These are phyloP conservation scores for Leptosphaerulina australis DNA, from an alignment of 2,329 filamentous ascomycete species.

Conservation along the genomic window DNA sequence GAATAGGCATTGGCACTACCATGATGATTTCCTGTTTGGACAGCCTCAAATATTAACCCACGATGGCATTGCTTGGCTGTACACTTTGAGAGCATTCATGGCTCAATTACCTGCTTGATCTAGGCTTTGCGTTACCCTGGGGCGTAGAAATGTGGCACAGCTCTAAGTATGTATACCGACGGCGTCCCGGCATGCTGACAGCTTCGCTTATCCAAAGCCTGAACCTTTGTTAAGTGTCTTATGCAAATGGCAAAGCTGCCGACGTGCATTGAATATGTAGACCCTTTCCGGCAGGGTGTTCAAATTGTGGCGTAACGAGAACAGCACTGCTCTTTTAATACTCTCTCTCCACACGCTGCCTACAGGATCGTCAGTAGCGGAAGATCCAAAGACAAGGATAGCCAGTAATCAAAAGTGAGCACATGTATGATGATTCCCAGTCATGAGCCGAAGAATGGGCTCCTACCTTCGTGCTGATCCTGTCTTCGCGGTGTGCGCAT, in stretches of 20 bases:
- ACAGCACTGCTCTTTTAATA: constrained; percentile 1
- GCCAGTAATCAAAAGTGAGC: constrained; percentile 1
- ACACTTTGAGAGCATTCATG: no score
- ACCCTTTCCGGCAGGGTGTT: not conserved
- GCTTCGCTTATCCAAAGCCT: not conserved
- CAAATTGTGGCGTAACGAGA: constrained; percentile 11
- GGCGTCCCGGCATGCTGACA: not conserved
- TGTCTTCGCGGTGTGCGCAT: not conserved
- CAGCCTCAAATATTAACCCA: no score
- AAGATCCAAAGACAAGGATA: constrained; percentile 23
- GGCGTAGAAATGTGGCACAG: not conserved
- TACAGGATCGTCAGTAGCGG: constrained; percentile 24
- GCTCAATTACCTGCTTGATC: not conserved
- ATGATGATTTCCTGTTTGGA: no score
- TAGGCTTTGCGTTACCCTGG: not conserved
- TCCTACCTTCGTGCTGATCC: not conserved
- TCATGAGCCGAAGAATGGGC: not conserved
- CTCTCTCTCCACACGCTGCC: constrained; percentile 9
- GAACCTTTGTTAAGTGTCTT: not conserved
- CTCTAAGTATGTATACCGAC: not conserved
- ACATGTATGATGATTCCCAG: not conserved
- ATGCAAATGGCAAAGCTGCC: not conserved
- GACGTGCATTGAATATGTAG: constrained; percentile 7
- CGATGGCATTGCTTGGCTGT: no score
- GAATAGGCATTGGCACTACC: no score